Base-by-base conservation (phyloP, 441 rosid species). In the Erodium texanum region DNA sequence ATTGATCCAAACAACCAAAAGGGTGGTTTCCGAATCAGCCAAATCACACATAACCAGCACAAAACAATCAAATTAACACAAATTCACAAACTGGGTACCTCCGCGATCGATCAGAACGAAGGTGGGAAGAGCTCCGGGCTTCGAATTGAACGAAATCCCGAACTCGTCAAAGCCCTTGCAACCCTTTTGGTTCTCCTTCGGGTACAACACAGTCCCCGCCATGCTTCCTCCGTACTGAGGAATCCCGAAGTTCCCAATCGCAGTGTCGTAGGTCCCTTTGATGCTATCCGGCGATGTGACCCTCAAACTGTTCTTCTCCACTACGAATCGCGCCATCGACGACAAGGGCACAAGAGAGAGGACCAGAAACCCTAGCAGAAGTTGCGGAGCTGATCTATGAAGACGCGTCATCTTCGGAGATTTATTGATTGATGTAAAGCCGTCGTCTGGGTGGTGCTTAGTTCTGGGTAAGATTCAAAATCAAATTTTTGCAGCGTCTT, bases 171-270 rank as follows among this genome's bases (percentile, higher is more conserved):
- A 92, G 52, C 79, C 90, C 32, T 80, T 85, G 29, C 99, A 95
- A 2, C 88, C 96, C 77, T 92, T 89, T 74, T 38, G 83, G 74
- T 95, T 92, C 66, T 87, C 84, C 66, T 83, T 87, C 0, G 96
- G 97, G 66, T 90, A 95, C 67, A 77, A 63, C 22, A 90, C 98
- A 22, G 86, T 77, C 0, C 98, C 99, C 0, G 98, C 97, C 98
- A 94, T 87, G 78, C 97, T 94, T 19, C 99, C 99, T 3, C 99
- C 99, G 78, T 94, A 94, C 76, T 94, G 93, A 32, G 99, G 99
- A 56, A 94, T 88, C 83, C 99, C 99, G 27, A 94, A 94, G 83
- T 94, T 94, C 4, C 98, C 99, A 56, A 94, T 94, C 3, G 98
- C 99, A 81, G 93, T 87, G 63, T 94, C 97, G 65, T 89, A 83